These are phyloP conservation scores for Sanguinoderma infundibulare DNA, from an alignment of 1,284 basidiomycete genomes.

Conservation along the genomic window DNA sequence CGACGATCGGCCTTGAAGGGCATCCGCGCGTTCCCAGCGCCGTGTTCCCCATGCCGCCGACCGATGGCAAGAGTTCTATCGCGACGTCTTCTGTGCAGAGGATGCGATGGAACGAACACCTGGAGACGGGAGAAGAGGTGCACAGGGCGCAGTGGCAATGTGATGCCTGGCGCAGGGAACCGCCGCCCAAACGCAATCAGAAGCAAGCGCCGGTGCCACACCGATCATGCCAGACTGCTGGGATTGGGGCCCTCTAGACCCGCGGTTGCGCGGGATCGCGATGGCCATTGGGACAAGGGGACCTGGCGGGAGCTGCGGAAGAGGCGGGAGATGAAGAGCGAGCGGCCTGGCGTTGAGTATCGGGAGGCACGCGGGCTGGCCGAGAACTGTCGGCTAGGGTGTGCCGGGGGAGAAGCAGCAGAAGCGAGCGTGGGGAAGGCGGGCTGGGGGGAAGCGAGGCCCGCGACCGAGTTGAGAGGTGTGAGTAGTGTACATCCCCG, in stretches of 20 bases:
- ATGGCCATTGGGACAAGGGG: background rate
- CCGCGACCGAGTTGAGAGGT: background rate
- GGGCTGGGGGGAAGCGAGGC: background rate
- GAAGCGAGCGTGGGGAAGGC: slow-evolving; percentile 23
- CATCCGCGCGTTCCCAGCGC: background rate
- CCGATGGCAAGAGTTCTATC: background rate
- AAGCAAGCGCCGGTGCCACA: slow-evolving; percentile 8
- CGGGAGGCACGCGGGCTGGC: background rate
- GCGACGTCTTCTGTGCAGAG: background rate
- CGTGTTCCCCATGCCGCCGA: background rate
- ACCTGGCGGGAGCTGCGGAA: background rate
- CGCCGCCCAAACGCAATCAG: slow-evolving; percentile 25
- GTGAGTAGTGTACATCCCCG: no score
- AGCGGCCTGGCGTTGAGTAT: slow-evolving; percentile 9
- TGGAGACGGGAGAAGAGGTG: background rate
- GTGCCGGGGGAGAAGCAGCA: slow-evolving; percentile 17
- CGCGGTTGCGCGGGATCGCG: background rate
- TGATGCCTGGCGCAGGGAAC: slow-evolving; percentile 3
- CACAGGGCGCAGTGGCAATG: background rate
- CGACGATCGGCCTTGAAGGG: slow-evolving; percentile 1
- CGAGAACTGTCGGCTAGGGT: slow-evolving; percentile 11
- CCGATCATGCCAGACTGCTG: slow-evolving; percentile 18
- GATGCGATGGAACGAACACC: background rate
- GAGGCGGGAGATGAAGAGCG: background rate
- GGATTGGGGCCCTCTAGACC: background rate